phyloP scores from a whole-genome alignment of 2,329 filamentous ascomycete species.

The Aspergillus pseudoglaucus region DNA sequence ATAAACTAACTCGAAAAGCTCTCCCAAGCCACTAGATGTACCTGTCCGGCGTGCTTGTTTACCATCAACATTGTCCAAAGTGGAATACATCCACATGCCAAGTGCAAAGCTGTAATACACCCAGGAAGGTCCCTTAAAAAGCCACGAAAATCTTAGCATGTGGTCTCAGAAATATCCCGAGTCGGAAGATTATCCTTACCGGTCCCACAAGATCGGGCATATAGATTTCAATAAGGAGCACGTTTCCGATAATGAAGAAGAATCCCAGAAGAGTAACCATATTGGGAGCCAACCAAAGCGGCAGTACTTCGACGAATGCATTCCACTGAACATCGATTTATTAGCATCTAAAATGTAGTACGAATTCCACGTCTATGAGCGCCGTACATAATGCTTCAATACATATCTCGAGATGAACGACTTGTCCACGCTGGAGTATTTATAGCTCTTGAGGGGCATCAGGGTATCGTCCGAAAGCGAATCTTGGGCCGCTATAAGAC shows the following conservation, averaged over 20 bases:
- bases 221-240: conserved; percentile 66
- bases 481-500: conserved; percentile 38
- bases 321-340: conserved; percentile 66
- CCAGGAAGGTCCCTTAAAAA: conserved; percentile 70
- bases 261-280: conserved; percentile 96
- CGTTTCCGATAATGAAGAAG: conserved; percentile 84
- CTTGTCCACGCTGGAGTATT: conserved; percentile 96
- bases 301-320: conserved; percentile 82
- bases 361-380: neutral
- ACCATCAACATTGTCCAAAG: conserved; percentile 97
- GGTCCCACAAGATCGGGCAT: conserved; percentile 89
- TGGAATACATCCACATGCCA: conserved; percentile 96
- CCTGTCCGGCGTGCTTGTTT: conserved; percentile 94
- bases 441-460: conserved; percentile 87
- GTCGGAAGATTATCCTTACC: conserved; percentile 46
- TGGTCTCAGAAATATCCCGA: neutral
- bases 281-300: conserved; percentile 94
- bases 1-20: conserved; percentile 73
- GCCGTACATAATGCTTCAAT: conserved; percentile 82
- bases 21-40: conserved; percentile 87
- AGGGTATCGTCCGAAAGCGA: conserved; percentile 83
- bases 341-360: neutral
- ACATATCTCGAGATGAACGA: conserved; percentile 91
- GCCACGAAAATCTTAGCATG: neutral
- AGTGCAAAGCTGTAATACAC: conserved; percentile 93